Evolutionary conservation across 306 rosid species (phyloP), one percentile per base, ranked within the genome.

Genomic region (Cicer pinnatifidum): DNA sequence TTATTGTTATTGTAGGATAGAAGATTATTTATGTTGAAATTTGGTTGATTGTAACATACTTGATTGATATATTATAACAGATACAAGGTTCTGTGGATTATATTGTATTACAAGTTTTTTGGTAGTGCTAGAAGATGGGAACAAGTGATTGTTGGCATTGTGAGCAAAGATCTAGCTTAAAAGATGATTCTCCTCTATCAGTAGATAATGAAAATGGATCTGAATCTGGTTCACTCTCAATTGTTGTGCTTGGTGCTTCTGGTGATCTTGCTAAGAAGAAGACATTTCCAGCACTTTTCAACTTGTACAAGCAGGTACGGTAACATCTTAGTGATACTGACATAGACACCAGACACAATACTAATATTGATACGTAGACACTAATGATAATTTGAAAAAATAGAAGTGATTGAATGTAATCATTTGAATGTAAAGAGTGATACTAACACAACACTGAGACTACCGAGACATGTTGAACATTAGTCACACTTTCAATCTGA

Each of bases 241-340:
- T 94, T 35, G 46, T 91, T 28, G 97, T 94, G 80, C 99, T 94
- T 44, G 99, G 99, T 38, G 97, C 99, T 51, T 94, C 97, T 11
- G 97, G 99, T 65, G 99, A 94, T 86, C 99, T 94, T 82, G 99
- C 99, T 78, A 94, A 90, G 81, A 94, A 91, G 89, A 94, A 94
- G 88, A 94, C 99, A 43, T 94, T 94, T 75, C 99, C 99, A 1
- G 99, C 99, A 23, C 96, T 94, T 13, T 94, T 84, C 81, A 72
- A 88, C 82, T 93, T 94, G 35, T 94, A 83, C 74, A 84, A 51
- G 44, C 99, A 91, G 99, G 99, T 91, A 63, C 70, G 28, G 38
- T 9, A 11, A 19, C 23, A 9, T 46, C 4, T 19, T 0, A 37
- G 13, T 7, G 11, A 35, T 8, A 59, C 17, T n/a, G 5, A 6